A percentile compares a stretch with the other conserved stretches of the same genome.
These are phyloP conservation scores for Candida hungchunana DNA, from an alignment of 805 yeast species.

Conservation along the genomic window DNA sequence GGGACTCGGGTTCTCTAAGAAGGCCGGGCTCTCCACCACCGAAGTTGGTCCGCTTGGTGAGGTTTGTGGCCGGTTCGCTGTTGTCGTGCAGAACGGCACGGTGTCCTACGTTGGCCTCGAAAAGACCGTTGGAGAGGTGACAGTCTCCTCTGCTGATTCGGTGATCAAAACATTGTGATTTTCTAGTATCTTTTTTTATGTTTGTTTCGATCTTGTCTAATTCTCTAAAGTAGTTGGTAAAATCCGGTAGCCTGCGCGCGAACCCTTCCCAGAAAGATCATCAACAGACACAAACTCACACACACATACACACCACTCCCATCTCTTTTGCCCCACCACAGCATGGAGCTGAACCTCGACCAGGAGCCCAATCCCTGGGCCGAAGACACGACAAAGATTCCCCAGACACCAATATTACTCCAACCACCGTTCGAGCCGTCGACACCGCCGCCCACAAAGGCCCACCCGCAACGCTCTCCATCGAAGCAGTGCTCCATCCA, in stretches of 20 bases:
- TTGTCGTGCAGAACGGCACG: slow-evolving; percentile 54
- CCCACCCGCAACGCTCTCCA: slow-evolving; percentile 8
- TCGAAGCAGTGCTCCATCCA: slow-evolving; percentile 21
- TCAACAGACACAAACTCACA: not conserved
- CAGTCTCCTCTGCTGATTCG: slow-evolving; percentile 32
- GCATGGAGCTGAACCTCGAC: not conserved
- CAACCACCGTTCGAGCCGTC: not conserved
- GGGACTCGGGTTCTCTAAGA: slow-evolving; percentile 47
- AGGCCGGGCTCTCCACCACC: slow-evolving; percentile 46
- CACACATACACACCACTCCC: not conserved
- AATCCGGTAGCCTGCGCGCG: no score
- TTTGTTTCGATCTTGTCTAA: not conserved
- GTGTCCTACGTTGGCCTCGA: slow-evolving; percentile 40
- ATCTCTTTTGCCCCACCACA: not conserved
- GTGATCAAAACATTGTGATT: slow-evolving; percentile 29
- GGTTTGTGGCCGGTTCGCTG: slow-evolving; percentile 52
- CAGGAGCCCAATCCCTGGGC: slow-evolving; percentile 24
- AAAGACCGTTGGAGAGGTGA: slow-evolving; percentile 33
- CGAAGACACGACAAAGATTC: slow-evolving; percentile 7
- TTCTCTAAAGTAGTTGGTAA: no score
- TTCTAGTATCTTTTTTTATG: not conserved
- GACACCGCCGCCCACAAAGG: not conserved
- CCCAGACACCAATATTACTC: not conserved
- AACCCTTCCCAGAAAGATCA: no score
- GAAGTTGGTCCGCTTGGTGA: slow-evolving; percentile 53